phyloP scores from a whole-genome alignment of 2,329 filamentous ascomycete species.

The Fusarium nurragi region DNA sequence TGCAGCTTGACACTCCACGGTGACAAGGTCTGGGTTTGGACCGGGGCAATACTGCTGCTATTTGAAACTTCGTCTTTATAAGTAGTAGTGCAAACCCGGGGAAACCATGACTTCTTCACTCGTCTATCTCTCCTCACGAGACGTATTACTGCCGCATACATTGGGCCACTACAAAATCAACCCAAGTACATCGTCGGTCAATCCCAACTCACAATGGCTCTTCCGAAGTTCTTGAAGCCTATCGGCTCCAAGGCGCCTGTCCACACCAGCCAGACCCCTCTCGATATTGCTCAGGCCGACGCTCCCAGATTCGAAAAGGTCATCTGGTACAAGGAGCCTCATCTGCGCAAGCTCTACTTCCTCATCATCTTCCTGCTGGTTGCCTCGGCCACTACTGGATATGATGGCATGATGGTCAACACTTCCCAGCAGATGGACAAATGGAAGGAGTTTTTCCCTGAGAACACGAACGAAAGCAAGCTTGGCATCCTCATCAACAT shows the following conservation, averaged over 20 bases:
- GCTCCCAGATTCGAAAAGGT: slow-evolving; percentile 64
- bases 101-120: slow-evolving; percentile 10
- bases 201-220: slow-evolving; percentile 30
- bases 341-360: slow-evolving; percentile 65
- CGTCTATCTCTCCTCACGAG: slow-evolving; percentile 29
- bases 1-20: slow-evolving; percentile 5
- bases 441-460: slow-evolving; percentile 63
- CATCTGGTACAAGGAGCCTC: slow-evolving; percentile 65
- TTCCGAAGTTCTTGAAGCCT: slow-evolving; percentile 40
- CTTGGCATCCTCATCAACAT: slow-evolving; percentile 62
- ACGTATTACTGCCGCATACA: slow-evolving; percentile 10
- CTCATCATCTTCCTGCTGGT: slow-evolving; percentile 64
- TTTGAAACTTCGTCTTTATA: slow-evolving; percentile 32
- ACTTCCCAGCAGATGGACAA: slow-evolving; percentile 66
- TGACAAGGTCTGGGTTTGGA: slow-evolving; percentile 18
- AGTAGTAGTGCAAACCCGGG: slow-evolving; percentile 34
- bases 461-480: slow-evolving; percentile 51
- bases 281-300: slow-evolving; percentile 54
- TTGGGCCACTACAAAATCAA: slow-evolving; percentile 3
- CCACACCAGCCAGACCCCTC: slow-evolving; percentile 20
- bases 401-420: slow-evolving; percentile 69
- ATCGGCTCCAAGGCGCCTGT: slow-evolving; percentile 37
- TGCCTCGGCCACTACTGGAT: slow-evolving; percentile 69
- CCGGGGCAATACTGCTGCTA: neutral
- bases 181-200: slow-evolving; percentile 4